Evolutionary conservation across 1,139 yeast species (phyloP), one percentile per base, ranked within the genome.

Genomic region (Magnusiomyces ingens): DNA sequence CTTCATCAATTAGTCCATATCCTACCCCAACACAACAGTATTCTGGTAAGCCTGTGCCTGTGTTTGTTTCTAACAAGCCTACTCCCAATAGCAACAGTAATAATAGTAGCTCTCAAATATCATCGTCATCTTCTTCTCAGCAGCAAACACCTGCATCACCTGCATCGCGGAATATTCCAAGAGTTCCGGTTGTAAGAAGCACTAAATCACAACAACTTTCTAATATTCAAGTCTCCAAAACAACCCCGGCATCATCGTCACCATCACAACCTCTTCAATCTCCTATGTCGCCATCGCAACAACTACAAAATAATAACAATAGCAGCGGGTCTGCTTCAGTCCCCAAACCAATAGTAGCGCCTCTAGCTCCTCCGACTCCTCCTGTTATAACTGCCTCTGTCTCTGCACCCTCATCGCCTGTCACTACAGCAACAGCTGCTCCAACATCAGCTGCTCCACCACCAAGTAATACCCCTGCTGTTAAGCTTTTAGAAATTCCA

Each of bases 1-100:
- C 53, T 13, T 52, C 58, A 5, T 44, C 55, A 2, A 42, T 45
- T 2, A 32, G 48, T 4, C 52, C 59, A 2, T 52, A 50, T 42
- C 48, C 44, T 17, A 49, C 53, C 11, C 51, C 55, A n/a, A 50
- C 50, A 13, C 55, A 52, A 26, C 47, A 35, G n/a, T 41, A 18
- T 17, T 21, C 49, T 17, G 26, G 22, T 22, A 45, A 21, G 10
- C 32, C 36, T 45, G 18, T 35, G 6, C 15, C 36, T 13, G 45
- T 42, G 6, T 22, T 22, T 42, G 45, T 18, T 12, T 18, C 17
- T 15, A 32, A 32, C 37, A 40, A 17, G 21, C 47, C 51, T 10
- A 48, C 26, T 13, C 51, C 48, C 15, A 41, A 26, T 3, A 29
- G 32, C 32, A 26, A 8, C 8, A 26, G 8, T 8, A 26, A 26